A percentile compares a stretch with the other conserved stretches of the same genome.
These are phyloP conservation scores for Collybiopsis luxurians DNA, from an alignment of 768 basidiomycete genomes.

Conservation along the genomic window DNA sequence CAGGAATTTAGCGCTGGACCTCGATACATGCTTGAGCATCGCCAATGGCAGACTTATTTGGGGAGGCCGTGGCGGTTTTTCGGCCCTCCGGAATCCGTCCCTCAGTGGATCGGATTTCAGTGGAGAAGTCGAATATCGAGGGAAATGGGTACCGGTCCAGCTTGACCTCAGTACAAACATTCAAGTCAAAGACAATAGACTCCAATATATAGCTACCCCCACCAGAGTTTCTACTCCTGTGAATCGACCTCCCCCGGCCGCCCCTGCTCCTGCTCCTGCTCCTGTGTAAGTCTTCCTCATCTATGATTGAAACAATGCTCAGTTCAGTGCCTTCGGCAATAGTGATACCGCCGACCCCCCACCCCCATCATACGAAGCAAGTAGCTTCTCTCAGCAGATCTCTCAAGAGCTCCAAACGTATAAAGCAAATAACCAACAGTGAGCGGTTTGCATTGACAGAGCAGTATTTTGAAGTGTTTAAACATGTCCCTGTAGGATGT, in stretches of 20 bases:
- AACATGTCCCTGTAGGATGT: not conserved
- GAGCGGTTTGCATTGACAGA: not conserved
- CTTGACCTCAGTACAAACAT: not conserved
- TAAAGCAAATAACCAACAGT: not conserved
- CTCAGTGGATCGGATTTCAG: not conserved
- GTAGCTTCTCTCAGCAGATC: no score
- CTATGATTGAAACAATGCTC: not conserved
- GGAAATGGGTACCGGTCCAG: not conserved
- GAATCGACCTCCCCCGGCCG: not conserved
- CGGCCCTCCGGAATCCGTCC: not conserved
- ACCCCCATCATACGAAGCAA: not conserved
- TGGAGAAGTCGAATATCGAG: not conserved
- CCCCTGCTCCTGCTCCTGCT: not conserved
- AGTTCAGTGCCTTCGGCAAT: no score
- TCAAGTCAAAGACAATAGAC: not conserved
- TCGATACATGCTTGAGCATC: not conserved
- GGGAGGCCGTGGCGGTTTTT: not conserved
- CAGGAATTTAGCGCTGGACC: not conserved
- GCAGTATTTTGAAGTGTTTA: not conserved
- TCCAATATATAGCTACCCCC: not conserved
- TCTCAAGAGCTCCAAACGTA: not conserved
- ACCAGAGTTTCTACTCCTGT: not conserved
- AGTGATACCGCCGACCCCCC: no score
- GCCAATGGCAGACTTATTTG: no score
- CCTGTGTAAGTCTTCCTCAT: not conserved